These are phyloP conservation scores for Cyclocybe aegerita DNA, from an alignment of 768 basidiomycete species.

Conservation along the genomic window DNA sequence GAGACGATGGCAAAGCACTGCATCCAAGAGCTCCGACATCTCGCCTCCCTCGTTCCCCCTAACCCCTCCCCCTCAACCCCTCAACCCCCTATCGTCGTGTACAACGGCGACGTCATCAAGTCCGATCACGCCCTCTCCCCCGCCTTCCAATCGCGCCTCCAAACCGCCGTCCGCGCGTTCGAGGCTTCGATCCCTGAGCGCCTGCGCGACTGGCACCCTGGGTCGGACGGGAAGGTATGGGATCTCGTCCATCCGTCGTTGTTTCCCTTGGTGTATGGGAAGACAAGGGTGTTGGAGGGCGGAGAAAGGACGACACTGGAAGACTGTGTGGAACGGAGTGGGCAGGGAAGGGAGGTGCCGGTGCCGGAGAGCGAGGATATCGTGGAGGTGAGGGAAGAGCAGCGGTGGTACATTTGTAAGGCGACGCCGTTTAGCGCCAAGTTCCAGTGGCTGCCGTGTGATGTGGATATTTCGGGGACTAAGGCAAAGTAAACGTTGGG, in stretches of 20 bases:
- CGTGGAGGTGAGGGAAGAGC: background rate
- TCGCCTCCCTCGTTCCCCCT: conserved; percentile 10
- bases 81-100: conserved; percentile 19
- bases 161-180: conserved; percentile 24
- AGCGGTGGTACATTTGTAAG: background rate
- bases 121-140: conserved; percentile 32
- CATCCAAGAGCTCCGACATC: conserved; percentile 26
- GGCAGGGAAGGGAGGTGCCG: conserved; percentile 16
- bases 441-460: conserved; percentile 28
- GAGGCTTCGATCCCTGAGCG: conserved; percentile 33
- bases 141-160: conserved; percentile 21
- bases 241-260: conserved; percentile 48
- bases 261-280: conserved; percentile 37
- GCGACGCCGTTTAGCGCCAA: conserved; percentile 21
- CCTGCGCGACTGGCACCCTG: conserved; percentile 46
- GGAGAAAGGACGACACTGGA: conserved; percentile 18
- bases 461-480: conserved; percentile 25
- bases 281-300: conserved; percentile 19
- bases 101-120: conserved; percentile 28
- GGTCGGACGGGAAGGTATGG: conserved; percentile 39
- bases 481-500: conserved; percentile 15
- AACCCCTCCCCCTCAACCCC: background rate
- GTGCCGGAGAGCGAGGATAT: conserved; percentile 9
- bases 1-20: conserved; percentile 24
- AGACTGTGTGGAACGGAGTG: conserved; percentile 22